Evolutionary conservation across 495 filamentous ascomycete species (phyloP), one percentile per base, ranked within the genome.

Genomic region (Penicillium samsonianum): DNA sequence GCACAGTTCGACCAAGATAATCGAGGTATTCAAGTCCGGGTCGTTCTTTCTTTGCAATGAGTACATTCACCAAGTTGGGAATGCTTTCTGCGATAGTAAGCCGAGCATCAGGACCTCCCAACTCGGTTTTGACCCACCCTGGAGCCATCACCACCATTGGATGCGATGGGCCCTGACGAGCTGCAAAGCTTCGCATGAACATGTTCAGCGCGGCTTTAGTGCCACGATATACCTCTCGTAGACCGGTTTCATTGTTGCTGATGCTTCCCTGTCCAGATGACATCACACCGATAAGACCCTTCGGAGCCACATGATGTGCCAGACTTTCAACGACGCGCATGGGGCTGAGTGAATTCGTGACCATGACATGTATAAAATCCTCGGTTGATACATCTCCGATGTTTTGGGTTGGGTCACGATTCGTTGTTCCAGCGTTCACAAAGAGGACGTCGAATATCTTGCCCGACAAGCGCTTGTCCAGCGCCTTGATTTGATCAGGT

Each of bases 11-110:
- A 28, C 44, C 44, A 7, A 46, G 44, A 14, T 46, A 46, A 5
- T 46, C 44, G 2, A 46, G 44, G 14, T 46, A 46, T 46, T 46
- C 44, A 3, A 46, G 23, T 8, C 44, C 44, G 12, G 44, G 23
- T n/a, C 44, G 19, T 26, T 46, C 44, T 26, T 26, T 6, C 20
- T 46, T 46, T 46, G 12, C 8, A 23, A 46, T 25, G 28, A 46
- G 23, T 28, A 46, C 44, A 28, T n/a, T 16, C 0, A 46, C 44
- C 44, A 46, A 26, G 12, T 5, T 46, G 14, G 44, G 44, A 7
- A 46, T 46, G 23, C 44, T 46, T 46, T 46, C 44, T 28, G n/a
- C 44, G n/a, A 46, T 46, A 5, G 44, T 46, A 28, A 46, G 44
- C 44, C 44, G 19, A 46, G 44, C 44, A 28, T 46, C 44, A 5